These are phyloP conservation scores for Neoarthrinium moseri DNA, from an alignment of 2,329 filamentous ascomycete genomes.

Conservation along the genomic window DNA sequence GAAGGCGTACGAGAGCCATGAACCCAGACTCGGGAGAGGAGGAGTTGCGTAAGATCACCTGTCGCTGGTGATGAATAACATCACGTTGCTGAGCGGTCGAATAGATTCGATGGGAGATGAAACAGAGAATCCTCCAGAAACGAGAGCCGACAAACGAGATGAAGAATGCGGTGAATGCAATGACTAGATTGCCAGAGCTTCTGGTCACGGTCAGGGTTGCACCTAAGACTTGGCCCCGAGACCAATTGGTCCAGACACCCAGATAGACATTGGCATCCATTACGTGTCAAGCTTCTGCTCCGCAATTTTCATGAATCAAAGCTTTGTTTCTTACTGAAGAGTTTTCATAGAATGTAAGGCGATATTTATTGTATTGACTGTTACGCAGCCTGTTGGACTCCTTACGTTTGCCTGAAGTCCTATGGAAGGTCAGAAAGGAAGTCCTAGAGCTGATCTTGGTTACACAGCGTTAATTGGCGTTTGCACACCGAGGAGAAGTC, in stretches of 20 bases:
- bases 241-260: slow-evolving; percentile 19
- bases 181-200: slow-evolving; percentile 11
- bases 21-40: slow-evolving; percentile 10
- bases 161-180: slow-evolving; percentile 16
- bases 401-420: too few relatives aligned
- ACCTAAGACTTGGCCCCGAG: slow-evolving; percentile 10
- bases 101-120: slow-evolving; percentile 10
- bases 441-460: too few relatives aligned
- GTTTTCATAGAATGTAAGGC: too few relatives aligned
- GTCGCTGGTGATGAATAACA: slow-evolving; percentile 15
- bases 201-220: slow-evolving; percentile 10
- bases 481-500: too few relatives aligned
- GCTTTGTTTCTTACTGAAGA: too few relatives aligned
- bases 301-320: too few relatives aligned
- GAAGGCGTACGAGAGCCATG: background rate
- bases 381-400: too few relatives aligned
- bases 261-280: too few relatives aligned
- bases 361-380: too few relatives aligned
- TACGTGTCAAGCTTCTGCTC: too few relatives aligned
- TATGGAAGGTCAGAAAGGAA: too few relatives aligned
- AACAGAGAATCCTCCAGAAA: slow-evolving; percentile 15
- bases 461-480: too few relatives aligned
- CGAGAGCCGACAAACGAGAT: slow-evolving; percentile 15
- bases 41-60: slow-evolving; percentile 16
- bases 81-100: slow-evolving; percentile 7